A percentile compares a stretch with the other conserved stretches of the same genome.
Conservation (phyloP, 2,329 filamentous ascomycete species). For the Arachnopeziza araneosa region DNA sequence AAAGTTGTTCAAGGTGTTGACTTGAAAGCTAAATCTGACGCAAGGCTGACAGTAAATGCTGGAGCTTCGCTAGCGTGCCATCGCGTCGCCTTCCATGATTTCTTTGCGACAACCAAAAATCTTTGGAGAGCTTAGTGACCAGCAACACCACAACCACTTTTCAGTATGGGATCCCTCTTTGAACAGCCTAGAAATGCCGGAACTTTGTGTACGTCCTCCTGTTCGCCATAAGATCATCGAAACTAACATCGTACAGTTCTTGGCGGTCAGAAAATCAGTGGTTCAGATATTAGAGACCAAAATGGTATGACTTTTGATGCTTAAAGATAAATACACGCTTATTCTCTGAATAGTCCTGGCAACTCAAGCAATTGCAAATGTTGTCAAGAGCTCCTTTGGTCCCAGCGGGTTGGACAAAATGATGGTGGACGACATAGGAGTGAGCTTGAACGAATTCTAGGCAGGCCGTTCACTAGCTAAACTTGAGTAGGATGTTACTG, state of each 20-base stretch:
- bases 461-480: conserved; percentile 16
- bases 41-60: conserved; percentile 4
- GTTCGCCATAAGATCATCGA: not conserved
- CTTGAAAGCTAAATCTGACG: not conserved
- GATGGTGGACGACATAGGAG: conserved; percentile 99
- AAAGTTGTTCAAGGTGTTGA: too few species aligned
- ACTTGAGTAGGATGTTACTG: conserved; percentile 74
- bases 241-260: conserved; percentile 54
- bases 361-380: conserved; percentile 95
- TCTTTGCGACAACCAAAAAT: conserved; percentile 9
- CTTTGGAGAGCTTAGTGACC: conserved; percentile 8
- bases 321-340: conserved; percentile 3
- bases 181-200: conserved; percentile 88
- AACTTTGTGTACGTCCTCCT: conserved; percentile 64
- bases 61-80: conserved; percentile 5
- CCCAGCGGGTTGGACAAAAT: conserved; percentile 98
- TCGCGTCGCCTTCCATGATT: conserved; percentile 13
- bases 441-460: conserved; percentile 39
- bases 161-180: conserved; percentile 85
- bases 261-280: conserved; percentile 95
- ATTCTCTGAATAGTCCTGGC: conserved; percentile 62
- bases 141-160: conserved; percentile 14
- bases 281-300: conserved; percentile 92
- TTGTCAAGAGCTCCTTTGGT: conserved; percentile 97
- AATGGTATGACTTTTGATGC: conserved; percentile 57